Evolutionary conservation across 1,284 basidiomycete genomes (phyloP).

Genomic region (Ceratorhiza oryzae-sativae): DNA sequence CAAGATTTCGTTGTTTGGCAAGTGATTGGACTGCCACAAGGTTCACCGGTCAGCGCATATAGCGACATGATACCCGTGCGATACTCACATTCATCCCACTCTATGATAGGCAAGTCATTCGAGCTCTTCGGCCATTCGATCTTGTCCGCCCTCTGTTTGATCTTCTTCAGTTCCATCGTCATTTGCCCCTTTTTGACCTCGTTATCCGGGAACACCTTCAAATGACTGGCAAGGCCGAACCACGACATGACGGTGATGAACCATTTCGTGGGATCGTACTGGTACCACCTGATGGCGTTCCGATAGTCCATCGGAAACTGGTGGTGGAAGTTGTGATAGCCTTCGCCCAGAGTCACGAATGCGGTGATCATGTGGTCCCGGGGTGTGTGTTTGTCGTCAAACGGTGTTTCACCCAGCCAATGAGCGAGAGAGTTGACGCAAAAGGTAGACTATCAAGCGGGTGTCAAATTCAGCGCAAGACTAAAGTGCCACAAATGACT

Average conservation of each 20-base stretch:
- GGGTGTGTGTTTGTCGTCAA: slow-evolving; percentile 94
- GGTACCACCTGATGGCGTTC: slow-evolving; percentile 91
- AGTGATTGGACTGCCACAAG: slow-evolving; percentile 65
- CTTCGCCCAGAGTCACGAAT: slow-evolving; percentile 87
- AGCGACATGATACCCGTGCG: slow-evolving; percentile 54
- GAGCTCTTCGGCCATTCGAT: slow-evolving; percentile 79
- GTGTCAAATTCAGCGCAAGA: neutral
- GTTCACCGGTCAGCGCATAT: slow-evolving; percentile 50
- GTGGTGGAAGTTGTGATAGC: slow-evolving; percentile 96
- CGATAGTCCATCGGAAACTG: slow-evolving; percentile 95
- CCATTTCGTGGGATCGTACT: slow-evolving; percentile 91
- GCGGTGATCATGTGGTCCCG: slow-evolving; percentile 88
- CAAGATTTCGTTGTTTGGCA: slow-evolving; percentile 73
- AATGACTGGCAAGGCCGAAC: slow-evolving; percentile 81
- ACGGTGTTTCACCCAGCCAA: slow-evolving; percentile 90
- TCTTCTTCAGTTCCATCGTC: slow-evolving; percentile 89
- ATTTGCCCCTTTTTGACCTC: slow-evolving; percentile 90
- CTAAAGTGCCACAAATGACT: neutral
- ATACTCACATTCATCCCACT: slow-evolving; percentile 72
- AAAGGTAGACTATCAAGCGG: slow-evolving; percentile 60
- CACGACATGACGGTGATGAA: slow-evolving; percentile 75
- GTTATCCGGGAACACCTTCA: slow-evolving; percentile 93
- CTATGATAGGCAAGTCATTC: slow-evolving; percentile 79
- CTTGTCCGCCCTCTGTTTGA: slow-evolving; percentile 72
- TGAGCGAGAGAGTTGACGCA: slow-evolving; percentile 95